Base-by-base conservation (phyloP, 169 alveolate species). In the Plasmodium ovale region DNA sequence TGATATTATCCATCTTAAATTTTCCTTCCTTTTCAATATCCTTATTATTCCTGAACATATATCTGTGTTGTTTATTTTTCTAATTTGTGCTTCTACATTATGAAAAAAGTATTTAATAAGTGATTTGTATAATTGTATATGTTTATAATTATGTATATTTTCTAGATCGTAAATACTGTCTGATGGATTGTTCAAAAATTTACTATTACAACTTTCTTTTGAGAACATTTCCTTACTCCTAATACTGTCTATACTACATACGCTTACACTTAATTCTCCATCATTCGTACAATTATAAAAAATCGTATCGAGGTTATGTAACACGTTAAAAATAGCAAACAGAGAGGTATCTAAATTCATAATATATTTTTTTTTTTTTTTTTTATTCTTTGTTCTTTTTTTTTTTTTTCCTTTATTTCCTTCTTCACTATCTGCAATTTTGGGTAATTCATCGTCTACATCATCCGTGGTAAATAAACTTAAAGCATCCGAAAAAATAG, bases 271-370 rank as follows among this genome's bases (percentile, higher is more conserved):
- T 44, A 56, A 44, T n/a, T 56, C 25, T 3, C 74, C 91, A 10
- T 84, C 87, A 44, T 84, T 84, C 16, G 72, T 68, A 12, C 67
- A 3, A 29, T 84, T 84, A 37, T 69, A 84, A 47, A 84, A 84
- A 1, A 84, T 35, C n/a, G 47, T 9, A 23, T 84, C 72, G 7
- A 84, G 31, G 47, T 84, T 84, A 14, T 84, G 37, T n/a, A 84
- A 3, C 16, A 84, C 91, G 14, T 84, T 84, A 44, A 84, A 84
- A 12, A 84, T 42, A 49, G 60, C 49, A 71, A 68, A 84, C 25
- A 84, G 19, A 33, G 87, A 53, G 1, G 91, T 84, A 23, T 84
- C 91, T 6, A 69, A 49, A 44, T 84, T 53, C 91, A 84, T 84
- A 16, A 44, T 12, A 21, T 42, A 84, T 44, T 53, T 84, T 5